Base-by-base conservation (phyloP, 1,284 basidiomycete species). In the Pseudozyma sp. region DNA sequence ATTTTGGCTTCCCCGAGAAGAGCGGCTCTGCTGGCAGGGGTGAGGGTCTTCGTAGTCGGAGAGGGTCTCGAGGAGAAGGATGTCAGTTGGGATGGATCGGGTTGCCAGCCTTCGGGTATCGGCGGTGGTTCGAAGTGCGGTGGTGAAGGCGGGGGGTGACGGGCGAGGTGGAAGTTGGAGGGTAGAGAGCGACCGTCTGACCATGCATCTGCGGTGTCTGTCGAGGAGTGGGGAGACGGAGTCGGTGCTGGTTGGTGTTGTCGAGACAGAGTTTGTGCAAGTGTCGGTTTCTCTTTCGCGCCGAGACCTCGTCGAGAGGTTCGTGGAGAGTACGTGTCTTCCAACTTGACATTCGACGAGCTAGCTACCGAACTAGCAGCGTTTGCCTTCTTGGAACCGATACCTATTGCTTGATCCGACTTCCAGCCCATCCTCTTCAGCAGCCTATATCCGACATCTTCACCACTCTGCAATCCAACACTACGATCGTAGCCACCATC, bases 351-450 rank as follows among this genome's bases (percentile, higher is more conserved):
- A 5, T 50, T 50, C 4, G 64, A 60, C n/a, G 52, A 54, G 8
- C 42, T 52, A 5, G 55, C 44, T 17, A 40, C 10, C 13, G 44
- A 5, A 31, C 44, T 33, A 17, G 46, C 0, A 40, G 30, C 9
- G 2, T 8, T 89, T 40, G 91, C 89, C 80, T 92, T 90, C 40
- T 89, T 88, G 59, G 91, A 89, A 2, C 24, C 24, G 24, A 24
- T 24, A 93, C 96, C 96, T 30, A 98, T 89, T 5, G 94, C 96
- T 84, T 97, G 94, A 0, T 95, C 96, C 0, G 90, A 86, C 59
- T 91, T 88, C 96, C 96, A 98, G 0, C 96, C 96, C 90, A 98
- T 96, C 84, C 94, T 94, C 85, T 91, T 91, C 50, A 99, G 88
- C 5, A 98, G 89, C 34, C 90, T 43, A 46, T 54, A 64, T 8